Evolutionary conservation across 2,329 filamentous ascomycete species (phyloP).

Genomic region (Colletotrichum agaves): DNA sequence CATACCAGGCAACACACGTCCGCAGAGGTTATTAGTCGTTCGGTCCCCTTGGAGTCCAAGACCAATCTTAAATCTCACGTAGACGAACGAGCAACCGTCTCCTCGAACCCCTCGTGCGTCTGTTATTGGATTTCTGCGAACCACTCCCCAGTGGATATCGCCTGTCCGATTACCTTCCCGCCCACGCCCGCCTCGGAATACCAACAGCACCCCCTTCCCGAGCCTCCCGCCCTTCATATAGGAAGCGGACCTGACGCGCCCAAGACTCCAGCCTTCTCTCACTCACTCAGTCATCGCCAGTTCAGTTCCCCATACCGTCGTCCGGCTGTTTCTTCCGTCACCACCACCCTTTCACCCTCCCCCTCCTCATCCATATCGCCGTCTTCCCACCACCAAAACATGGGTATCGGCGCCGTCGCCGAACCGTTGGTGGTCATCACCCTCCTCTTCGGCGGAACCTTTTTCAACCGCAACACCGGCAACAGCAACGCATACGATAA

Average conservation of each 20-base stretch:
- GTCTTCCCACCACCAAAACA: slow-evolving; percentile 36
- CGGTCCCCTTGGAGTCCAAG: not conserved
- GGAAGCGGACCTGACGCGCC: slow-evolving; percentile 16
- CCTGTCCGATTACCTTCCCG: slow-evolving; percentile 27
- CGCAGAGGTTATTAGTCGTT: slow-evolving; percentile 10
- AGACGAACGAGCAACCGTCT: slow-evolving; percentile 16
- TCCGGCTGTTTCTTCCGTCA: slow-evolving; percentile 21
- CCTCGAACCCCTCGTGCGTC: not conserved
- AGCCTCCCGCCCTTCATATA: slow-evolving; percentile 35
- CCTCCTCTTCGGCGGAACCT: slow-evolving; percentile 56
- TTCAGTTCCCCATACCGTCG: slow-evolving; percentile 1
- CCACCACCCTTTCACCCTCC: not conserved
- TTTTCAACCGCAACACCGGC: slow-evolving; percentile 55
- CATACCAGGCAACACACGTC: not conserved
- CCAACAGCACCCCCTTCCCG: slow-evolving; percentile 20
- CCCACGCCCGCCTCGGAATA: slow-evolving; percentile 17
- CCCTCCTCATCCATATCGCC: not conserved
- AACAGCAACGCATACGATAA: slow-evolving; percentile 42
- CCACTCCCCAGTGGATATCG: slow-evolving; percentile 2
- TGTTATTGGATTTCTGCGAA: slow-evolving; percentile 4
- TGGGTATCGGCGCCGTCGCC: slow-evolving; percentile 54
- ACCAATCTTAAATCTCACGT: slow-evolving; percentile 29
- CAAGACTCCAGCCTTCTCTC: slow-evolving; percentile 30
- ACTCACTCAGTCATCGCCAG: slow-evolving; percentile 13
- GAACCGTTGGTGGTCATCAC: slow-evolving; percentile 56